phyloP scores from a whole-genome alignment of 768 basidiomycete genomes.

The Suillus sp. region DNA sequence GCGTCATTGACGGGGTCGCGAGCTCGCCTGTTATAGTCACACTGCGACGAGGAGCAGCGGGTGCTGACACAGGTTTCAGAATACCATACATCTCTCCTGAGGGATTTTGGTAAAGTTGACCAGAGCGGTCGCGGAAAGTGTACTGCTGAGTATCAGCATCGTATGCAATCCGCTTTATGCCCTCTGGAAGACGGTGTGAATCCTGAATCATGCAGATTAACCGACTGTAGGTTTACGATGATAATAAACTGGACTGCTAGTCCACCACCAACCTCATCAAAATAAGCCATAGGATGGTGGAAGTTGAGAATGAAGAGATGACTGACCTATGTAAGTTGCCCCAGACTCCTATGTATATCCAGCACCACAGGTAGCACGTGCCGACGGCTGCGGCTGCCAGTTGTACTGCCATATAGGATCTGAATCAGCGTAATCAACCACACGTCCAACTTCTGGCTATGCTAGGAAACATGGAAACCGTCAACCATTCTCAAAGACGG shows the following conservation, averaged over 20 bases:
- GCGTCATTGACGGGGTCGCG: slow-evolving; percentile 27
- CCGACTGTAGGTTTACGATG: slow-evolving; percentile 1
- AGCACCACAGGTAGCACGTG: slow-evolving; percentile 1
- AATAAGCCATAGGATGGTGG: slow-evolving; percentile 15
- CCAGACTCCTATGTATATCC: not conserved
- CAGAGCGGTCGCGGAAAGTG: slow-evolving; percentile 48
- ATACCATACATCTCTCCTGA: slow-evolving; percentile 49
- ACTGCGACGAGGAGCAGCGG: slow-evolving; percentile 27
- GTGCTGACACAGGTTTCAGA: slow-evolving; percentile 38
- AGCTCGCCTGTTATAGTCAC: slow-evolving; percentile 28
- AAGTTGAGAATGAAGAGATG: not conserved
- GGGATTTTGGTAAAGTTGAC: slow-evolving; percentile 45
- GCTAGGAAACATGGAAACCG: not conserved
- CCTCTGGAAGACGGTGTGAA: slow-evolving; percentile 38
- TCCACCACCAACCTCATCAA: slow-evolving; percentile 25
- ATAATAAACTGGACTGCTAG: not conserved
- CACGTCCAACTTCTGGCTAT: not conserved
- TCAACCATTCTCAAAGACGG: not conserved
- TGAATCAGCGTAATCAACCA: not conserved
- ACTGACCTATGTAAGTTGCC: not conserved
- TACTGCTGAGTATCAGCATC: slow-evolving; percentile 56
- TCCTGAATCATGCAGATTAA: slow-evolving; percentile 29
- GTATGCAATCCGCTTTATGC: slow-evolving; percentile 52
- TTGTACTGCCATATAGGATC: not conserved
- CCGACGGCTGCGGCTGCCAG: not conserved